These are phyloP conservation scores for Podospora pseudocomata DNA, from an alignment of 495 filamentous ascomycete species.

Conservation along the genomic window DNA sequence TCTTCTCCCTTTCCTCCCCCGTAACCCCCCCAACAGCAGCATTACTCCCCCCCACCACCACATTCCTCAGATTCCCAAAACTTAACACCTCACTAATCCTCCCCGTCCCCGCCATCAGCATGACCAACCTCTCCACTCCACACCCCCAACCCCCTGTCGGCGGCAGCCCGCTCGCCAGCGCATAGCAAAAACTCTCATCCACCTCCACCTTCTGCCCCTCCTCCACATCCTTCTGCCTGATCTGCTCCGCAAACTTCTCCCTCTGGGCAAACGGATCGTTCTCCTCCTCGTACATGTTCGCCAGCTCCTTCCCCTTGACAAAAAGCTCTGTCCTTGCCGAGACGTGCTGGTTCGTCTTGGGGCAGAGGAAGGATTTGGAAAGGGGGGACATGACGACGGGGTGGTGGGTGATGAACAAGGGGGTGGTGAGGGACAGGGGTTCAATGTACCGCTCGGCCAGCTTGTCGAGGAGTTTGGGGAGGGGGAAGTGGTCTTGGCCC, in stretches of 20 bases:
- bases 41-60: constrained; percentile 33
- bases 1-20: neutral
- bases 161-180: constrained; percentile 82
- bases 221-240: constrained; percentile 24
- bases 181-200: constrained; percentile 80
- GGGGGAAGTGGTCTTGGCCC: constrained; percentile 51
- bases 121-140: constrained; percentile 82
- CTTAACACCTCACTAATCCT: constrained; percentile 78
- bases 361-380: constrained; percentile 73
- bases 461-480: constrained; percentile 80
- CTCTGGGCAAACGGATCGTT: constrained; percentile 87
- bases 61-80: constrained; percentile 81
- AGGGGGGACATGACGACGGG: constrained; percentile 89
- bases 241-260: constrained; percentile 66
- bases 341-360: constrained; percentile 57
- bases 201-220: constrained; percentile 35
- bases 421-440: constrained; percentile 54
- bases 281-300: constrained; percentile 98
- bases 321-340: constrained; percentile 88
- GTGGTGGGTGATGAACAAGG: constrained; percentile 90
- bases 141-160: constrained; percentile 96
- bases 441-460: constrained; percentile 78
- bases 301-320: constrained; percentile 70
- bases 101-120: constrained; percentile 74
- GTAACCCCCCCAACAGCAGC: neutral